These are phyloP conservation scores for Kodamaea neixiangensis DNA, from an alignment of 805 yeast genomes.

Conservation along the genomic window DNA sequence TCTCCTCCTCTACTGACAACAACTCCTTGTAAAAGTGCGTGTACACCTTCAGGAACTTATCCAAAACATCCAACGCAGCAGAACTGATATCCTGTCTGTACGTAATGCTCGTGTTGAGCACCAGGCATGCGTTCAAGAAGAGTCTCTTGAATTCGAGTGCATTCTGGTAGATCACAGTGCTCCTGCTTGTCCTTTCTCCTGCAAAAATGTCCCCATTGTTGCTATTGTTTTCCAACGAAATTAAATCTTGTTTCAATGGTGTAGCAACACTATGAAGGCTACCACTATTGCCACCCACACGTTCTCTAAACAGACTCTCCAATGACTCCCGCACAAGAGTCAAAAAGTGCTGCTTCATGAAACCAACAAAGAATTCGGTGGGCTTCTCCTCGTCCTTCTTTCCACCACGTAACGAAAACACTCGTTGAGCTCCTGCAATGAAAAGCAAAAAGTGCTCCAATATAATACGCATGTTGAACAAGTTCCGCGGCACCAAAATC, in stretches of 20 bases:
- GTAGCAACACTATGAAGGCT: slow-evolving; percentile 5
- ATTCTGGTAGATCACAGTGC: slow-evolving; percentile 37
- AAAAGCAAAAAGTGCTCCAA: slow-evolving; percentile 73
- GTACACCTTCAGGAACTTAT: slow-evolving; percentile 36
- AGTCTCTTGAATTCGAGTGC: slow-evolving; percentile 50
- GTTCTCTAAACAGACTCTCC: slow-evolving; percentile 50
- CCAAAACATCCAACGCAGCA: slow-evolving; percentile 40
- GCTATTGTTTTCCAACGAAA: slow-evolving; percentile 29
- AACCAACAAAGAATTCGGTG: slow-evolving; percentile 55
- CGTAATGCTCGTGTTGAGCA: slow-evolving; percentile 60
- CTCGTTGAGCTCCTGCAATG: slow-evolving; percentile 53
- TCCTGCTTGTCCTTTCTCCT: background rate
- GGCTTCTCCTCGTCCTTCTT: slow-evolving; percentile 16
- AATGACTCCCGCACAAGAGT: slow-evolving; percentile 64
- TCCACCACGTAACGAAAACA: slow-evolving; percentile 23
- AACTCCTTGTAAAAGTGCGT: slow-evolving; percentile 38
- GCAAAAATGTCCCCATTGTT: background rate
- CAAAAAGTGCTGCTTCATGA: slow-evolving; percentile 65
- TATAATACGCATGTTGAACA: slow-evolving; percentile 78
- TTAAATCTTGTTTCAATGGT: slow-evolving; percentile 31
- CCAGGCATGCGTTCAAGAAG: slow-evolving; percentile 48
- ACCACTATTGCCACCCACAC: slow-evolving; percentile 23
- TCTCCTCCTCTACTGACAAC: slow-evolving; percentile 28
- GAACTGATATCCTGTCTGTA: slow-evolving; percentile 59
- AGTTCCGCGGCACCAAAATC: slow-evolving; percentile 64